Base-by-base conservation (phyloP, 352 stramenopile genomes). In the Pilasporangium apinafurcum region DNA sequence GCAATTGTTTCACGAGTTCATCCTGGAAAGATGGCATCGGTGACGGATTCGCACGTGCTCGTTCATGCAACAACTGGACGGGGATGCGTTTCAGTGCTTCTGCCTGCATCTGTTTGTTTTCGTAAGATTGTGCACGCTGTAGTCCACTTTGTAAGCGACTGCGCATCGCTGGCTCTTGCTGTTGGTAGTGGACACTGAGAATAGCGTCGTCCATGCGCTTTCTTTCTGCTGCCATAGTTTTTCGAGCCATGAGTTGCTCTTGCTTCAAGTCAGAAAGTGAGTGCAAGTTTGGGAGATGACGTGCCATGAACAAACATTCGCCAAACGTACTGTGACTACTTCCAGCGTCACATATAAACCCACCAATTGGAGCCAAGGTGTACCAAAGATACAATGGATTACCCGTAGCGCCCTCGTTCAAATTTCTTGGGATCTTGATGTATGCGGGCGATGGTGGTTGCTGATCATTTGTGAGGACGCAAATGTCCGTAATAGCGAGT, bases 51-150 rank as follows among this genome's bases (percentile, higher is more conserved):
- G 59, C 62, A 22, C 56, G 68, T 16, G 76, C 77, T n/a, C 72
- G 69, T 36, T 82, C 74, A 18, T 89, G 59, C 2, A 93, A 49
- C n/a, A 49, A 56, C 20, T 69, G 41, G 1, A 90, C 63, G 8
- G 82, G 82, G 41, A 93, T 91, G 21, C 62, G 59, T 36, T 69
- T 74, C 13, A 86, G 49, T 2, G 79, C 82, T n/a, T 81, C 71
- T 12, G 62, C 59, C 45, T 92, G 78, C 48, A 88, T 71, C n/a
- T 49, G 22, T 24, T 64, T 65, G 37, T 51, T 69, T 46, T 92
- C 81, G 51, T 92, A 92, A 9, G 61, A 64, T 22, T 65, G 63
- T 22, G 65, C 77, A 39, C 72, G 65, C 20, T 78, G 43, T n/a
- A 86, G 27, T 1, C 68, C 68, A 32, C 62, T 59, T 24, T 72